Evolutionary conservation across 108 stramenopile species (phyloP), one percentile per base, ranked within the genome.

Genomic region (Nitzschia sp.): DNA sequence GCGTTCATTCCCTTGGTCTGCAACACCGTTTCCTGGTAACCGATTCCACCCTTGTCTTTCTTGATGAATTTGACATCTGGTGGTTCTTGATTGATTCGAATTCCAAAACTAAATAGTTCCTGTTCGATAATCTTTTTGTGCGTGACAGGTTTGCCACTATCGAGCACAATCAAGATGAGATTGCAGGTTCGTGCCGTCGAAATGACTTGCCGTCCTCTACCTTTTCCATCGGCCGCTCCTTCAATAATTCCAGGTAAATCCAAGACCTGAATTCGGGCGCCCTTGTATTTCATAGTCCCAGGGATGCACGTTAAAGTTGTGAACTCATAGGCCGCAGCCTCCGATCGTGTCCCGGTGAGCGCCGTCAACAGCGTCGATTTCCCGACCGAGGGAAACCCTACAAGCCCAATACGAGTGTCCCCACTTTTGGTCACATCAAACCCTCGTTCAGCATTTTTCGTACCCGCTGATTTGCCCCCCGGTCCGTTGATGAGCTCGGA

Each of bases 211-310:
- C 97, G 85, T 45, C 98, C 98, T 31, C 97, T 88, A 67, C 99
- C 99, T 60, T 96, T 94, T 28, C 98, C 98, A 77, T 97, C 97
- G 50, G 97, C 97, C 6, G 99, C 98, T 19, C 99, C 99, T 77
- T 99, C 99, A 69, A 99, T 99, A 56, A 99, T 94, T 35, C 99
- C 99, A 17, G 99, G 99, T 53, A 99, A 79, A 80, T 99, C 99
- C 32, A 99, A 68, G 25, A 99, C 93, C 81, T 99, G 99, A 55
- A 99, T 97, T 53, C 94, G 77, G n/a, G 99, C 98, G 17, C 99
- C 98, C 57, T 94, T 92, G 71, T 84, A 99, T 66, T 98, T 88
- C 93, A 99, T 93, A 8, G 97, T 98, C 35, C 99, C 99, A 9
- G 99, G 99, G 45, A 98, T 98, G 48, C 98, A 98, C 0, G 97